These are phyloP conservation scores for Ceratocystis variospora DNA, from an alignment of 2,329 filamentous ascomycete species.

Conservation along the genomic window DNA sequence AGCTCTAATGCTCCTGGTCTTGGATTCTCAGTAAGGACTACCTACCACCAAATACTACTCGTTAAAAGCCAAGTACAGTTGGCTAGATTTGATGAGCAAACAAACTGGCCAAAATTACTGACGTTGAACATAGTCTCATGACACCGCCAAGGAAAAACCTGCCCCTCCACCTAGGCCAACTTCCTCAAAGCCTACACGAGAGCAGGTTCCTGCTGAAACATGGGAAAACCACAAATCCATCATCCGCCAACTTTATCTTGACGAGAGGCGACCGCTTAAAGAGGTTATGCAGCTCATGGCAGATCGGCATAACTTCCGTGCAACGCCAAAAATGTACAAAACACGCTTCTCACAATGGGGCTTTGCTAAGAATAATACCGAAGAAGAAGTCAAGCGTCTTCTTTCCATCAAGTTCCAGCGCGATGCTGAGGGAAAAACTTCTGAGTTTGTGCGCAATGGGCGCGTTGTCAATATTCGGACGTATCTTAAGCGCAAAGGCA, in stretches of 20 bases:
- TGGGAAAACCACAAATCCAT: constrained; percentile 37
- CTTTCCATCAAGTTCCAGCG: constrained; percentile 40
- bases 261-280: constrained; percentile 38
- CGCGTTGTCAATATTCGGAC: constrained; percentile 39
- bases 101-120: neutral
- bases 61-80: neutral
- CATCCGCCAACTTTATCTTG: constrained; percentile 35
- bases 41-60: neutral
- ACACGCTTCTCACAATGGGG: constrained; percentile 43
- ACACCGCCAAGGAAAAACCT: constrained; percentile 9
- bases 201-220: constrained; percentile 33
- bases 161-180: constrained; percentile 14
- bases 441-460: constrained; percentile 39
- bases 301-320: constrained; percentile 35
- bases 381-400: constrained; percentile 38
- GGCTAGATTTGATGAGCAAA: neutral
- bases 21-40: neutral
- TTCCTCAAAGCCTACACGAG: constrained; percentile 24
- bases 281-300: constrained; percentile 40
- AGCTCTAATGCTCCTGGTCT: neutral
- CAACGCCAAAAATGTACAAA: constrained; percentile 44
- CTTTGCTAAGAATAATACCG: constrained; percentile 42
- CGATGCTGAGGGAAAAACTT: constrained; percentile 39
- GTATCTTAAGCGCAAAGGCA: constrained; percentile 39
- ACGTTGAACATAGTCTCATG: neutral